phyloP scores from a whole-genome alignment of 139 green algal genomes.

The Trebouxia sp. region DNA sequence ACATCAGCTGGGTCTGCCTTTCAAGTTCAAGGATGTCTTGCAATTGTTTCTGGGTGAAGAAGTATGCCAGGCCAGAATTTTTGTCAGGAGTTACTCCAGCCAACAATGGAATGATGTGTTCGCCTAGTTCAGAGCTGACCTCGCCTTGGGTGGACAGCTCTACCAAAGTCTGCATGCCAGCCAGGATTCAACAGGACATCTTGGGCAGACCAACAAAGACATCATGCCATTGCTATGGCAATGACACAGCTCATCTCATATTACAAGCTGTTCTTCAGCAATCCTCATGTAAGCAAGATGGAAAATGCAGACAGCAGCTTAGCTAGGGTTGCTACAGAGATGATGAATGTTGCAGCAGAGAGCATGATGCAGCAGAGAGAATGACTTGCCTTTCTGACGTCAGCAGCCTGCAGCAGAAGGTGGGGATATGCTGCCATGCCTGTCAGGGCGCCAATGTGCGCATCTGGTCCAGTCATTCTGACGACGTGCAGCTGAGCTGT shows the following conservation, averaged over 20 bases:
- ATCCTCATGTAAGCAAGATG: too few relatives aligned
- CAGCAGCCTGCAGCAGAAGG: background rate
- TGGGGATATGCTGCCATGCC: slow-evolving; percentile 5
- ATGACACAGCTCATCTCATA: too few relatives aligned
- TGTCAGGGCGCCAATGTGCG: background rate
- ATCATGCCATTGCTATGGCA: too few relatives aligned
- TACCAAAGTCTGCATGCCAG: background rate
- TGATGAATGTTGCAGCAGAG: background rate
- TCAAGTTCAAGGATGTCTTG: slow-evolving; percentile 1
- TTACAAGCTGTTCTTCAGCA: too few relatives aligned
- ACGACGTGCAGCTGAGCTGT: background rate
- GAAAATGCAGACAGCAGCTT: too few relatives aligned
- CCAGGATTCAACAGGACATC: too few relatives aligned
- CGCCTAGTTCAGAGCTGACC: background rate
- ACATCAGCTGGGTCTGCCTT: background rate
- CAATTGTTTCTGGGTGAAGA: slow-evolving; percentile 12
- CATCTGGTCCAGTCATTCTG: background rate
- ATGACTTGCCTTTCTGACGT: slow-evolving; percentile 6
- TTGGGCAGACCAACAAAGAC: too few relatives aligned
- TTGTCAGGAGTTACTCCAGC: background rate
- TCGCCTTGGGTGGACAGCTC: background rate
- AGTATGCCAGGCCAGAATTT: background rate
- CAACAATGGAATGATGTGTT: background rate
- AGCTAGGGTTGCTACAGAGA: too few relatives aligned
- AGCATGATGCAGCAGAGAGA: background rate